Percentiles rank a stretch among this genome's conserved stretches.
These are phyloP conservation scores for Rutstroemia sp. DNA, from an alignment of 2,329 filamentous ascomycete species.

Conservation along the genomic window DNA sequence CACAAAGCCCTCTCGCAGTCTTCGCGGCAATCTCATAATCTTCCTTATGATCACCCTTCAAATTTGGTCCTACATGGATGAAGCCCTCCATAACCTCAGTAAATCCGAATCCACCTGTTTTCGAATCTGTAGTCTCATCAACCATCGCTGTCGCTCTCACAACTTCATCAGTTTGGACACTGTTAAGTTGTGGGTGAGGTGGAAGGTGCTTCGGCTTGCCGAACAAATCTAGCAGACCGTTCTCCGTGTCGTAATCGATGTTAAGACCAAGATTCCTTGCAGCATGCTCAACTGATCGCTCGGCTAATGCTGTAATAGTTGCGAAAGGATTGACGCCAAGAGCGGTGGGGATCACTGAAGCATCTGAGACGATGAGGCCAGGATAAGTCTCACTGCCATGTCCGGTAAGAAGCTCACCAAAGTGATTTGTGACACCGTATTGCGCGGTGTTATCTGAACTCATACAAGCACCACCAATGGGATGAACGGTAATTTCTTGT, in stretches of 20 bases:
- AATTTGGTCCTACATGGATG: constrained; percentile 40
- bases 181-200: constrained; percentile 7
- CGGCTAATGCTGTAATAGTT: constrained; percentile 61
- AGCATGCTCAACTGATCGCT: constrained; percentile 50
- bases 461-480: constrained; percentile 59
- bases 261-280: constrained; percentile 34
- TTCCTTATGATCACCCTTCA: constrained; percentile 39
- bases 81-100: constrained; percentile 59
- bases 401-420: constrained; percentile 52
- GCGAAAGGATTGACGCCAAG: constrained; percentile 61
- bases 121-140: constrained; percentile 19
- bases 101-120: constrained; percentile 49
- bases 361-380: constrained; percentile 57
- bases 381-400: constrained; percentile 41
- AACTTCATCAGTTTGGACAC: constrained; percentile 29
- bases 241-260: constrained; percentile 39
- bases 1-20: constrained; percentile 44
- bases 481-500: constrained; percentile 58
- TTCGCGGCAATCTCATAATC: constrained; percentile 47
- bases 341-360: constrained; percentile 51
- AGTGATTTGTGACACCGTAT: constrained; percentile 53
- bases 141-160: constrained; percentile 35
- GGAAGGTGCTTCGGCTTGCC: constrained; percentile 36
- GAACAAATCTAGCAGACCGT: constrained; percentile 45
- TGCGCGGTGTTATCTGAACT: constrained; percentile 48